These are phyloP conservation scores for Escallonia rubra DNA, from an alignment of 129 eudicot species.

Conservation along the genomic window DNA sequence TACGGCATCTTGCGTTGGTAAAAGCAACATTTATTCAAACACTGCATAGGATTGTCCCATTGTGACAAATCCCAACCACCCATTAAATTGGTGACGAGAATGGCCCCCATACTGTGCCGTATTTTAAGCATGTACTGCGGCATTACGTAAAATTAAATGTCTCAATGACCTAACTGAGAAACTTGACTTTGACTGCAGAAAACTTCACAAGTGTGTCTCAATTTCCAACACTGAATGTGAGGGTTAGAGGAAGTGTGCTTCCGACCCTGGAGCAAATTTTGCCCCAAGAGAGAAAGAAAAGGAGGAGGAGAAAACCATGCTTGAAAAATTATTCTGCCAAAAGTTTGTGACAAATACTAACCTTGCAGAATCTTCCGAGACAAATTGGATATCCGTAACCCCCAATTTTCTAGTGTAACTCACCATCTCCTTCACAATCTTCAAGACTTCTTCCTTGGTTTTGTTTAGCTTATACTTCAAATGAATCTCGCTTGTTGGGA, in stretches of 20 bases:
- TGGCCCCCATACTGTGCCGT: too few relatives aligned
- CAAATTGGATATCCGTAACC: constrained; percentile 2
- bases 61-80: too few relatives aligned
- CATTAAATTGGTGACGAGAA: too few relatives aligned
- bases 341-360: neutral
- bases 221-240: neutral
- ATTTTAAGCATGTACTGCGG: too few relatives aligned
- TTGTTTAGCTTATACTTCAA: constrained; percentile 17
- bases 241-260: neutral
- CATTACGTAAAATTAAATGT: too few relatives aligned
- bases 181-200: neutral
- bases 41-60: too few relatives aligned
- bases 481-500: constrained; percentile 16
- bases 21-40: too few relatives aligned
- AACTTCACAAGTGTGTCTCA: neutral
- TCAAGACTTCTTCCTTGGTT: constrained; percentile 11
- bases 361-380: constrained; percentile 19
- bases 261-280: neutral
- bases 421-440: constrained; percentile 5
- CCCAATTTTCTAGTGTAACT: constrained; percentile 12
- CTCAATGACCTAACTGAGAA: too few relatives aligned
- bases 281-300: neutral
- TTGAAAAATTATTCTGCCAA: neutral
- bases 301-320: too few relatives aligned
- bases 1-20: too few relatives aligned